Conservation (phyloP, 306 rosid species). For the Macrotyloma uniflorum region DNA sequence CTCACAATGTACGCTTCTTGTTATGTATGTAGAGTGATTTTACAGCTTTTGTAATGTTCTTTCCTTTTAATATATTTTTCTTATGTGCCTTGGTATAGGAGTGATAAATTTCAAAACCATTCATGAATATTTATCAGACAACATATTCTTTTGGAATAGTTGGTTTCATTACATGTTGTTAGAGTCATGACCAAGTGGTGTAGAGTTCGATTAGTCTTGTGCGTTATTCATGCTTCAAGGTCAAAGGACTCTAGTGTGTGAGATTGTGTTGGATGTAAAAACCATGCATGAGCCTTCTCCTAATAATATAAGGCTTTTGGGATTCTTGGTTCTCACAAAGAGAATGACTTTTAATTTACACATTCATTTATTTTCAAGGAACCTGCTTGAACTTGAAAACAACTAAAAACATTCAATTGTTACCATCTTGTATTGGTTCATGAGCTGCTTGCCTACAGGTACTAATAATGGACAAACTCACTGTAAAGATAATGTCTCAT, state of each 20-base stretch:
- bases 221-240: not conserved
- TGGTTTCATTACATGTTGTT: not conserved
- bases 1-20: not conserved
- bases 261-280: not conserved
- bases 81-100: not conserved
- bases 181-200: not conserved
- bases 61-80: slow-evolving; percentile 4
- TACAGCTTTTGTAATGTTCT: not conserved
- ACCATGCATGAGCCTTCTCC: slow-evolving; percentile 2
- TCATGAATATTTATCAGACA: not conserved
- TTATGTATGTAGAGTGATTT: not conserved
- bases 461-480: slow-evolving; percentile 90
- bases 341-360: not conserved
- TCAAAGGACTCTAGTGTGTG: not conserved
- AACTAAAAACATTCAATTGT: not conserved
- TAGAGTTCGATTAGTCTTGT: slow-evolving; percentile 1
- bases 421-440: slow-evolving; percentile 26
- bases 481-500: slow-evolving; percentile 92
- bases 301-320: not conserved
- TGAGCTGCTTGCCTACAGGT: slow-evolving; percentile 62
- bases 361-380: not conserved
- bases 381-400: slow-evolving; percentile 23
- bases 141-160: not conserved
- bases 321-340: not conserved
- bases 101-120: not conserved